phyloP scores from a whole-genome alignment of 1,284 basidiomycete species.

The Peniophora sp. region DNA sequence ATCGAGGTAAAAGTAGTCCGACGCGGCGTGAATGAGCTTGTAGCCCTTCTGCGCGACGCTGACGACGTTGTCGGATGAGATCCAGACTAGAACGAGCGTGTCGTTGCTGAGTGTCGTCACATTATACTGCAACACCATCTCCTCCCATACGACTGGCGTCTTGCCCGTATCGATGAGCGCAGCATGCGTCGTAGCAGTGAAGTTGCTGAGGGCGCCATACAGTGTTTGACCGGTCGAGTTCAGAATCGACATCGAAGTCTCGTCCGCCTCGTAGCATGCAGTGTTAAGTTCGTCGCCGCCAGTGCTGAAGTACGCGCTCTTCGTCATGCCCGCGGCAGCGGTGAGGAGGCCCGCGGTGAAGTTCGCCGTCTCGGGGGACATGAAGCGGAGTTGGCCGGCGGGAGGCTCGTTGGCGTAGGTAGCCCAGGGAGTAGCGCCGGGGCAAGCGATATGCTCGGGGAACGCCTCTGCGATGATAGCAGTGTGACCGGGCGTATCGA shows the following conservation, averaged over 20 bases:
- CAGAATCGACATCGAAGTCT: slow-evolving; percentile 25
- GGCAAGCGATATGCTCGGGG: slow-evolving; percentile 38
- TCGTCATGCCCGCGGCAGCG: slow-evolving; percentile 36
- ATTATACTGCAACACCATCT: slow-evolving; percentile 1
- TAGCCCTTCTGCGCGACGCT: slow-evolving; percentile 53
- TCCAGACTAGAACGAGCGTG: slow-evolving; percentile 40
- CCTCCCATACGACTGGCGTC: slow-evolving; percentile 29
- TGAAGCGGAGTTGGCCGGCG: slow-evolving; percentile 37
- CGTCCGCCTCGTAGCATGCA: slow-evolving; percentile 61
- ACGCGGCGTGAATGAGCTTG: slow-evolving; percentile 59
- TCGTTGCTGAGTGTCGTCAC: neutral
- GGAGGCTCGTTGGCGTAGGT: slow-evolving; percentile 34
- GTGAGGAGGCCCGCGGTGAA: slow-evolving; percentile 42
- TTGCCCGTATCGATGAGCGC: slow-evolving; percentile 38
- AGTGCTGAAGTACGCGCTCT: slow-evolving; percentile 63
- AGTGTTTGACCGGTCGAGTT: slow-evolving; percentile 43
- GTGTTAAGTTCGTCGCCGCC: slow-evolving; percentile 82
- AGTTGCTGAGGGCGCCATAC: slow-evolving; percentile 54
- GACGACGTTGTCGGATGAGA: slow-evolving; percentile 50
- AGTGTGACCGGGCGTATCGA: slow-evolving; percentile 55
- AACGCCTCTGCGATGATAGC: slow-evolving; percentile 31
- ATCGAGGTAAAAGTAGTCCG: slow-evolving; percentile 69
- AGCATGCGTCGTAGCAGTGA: slow-evolving; percentile 50
- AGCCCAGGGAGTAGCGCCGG: slow-evolving; percentile 17
- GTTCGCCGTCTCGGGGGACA: slow-evolving; percentile 23